Evolutionary conservation across 2,329 filamentous ascomycete genomes (phyloP), one percentile per base, ranked within the genome.

Genomic region (Sporothrix curviconia): DNA sequence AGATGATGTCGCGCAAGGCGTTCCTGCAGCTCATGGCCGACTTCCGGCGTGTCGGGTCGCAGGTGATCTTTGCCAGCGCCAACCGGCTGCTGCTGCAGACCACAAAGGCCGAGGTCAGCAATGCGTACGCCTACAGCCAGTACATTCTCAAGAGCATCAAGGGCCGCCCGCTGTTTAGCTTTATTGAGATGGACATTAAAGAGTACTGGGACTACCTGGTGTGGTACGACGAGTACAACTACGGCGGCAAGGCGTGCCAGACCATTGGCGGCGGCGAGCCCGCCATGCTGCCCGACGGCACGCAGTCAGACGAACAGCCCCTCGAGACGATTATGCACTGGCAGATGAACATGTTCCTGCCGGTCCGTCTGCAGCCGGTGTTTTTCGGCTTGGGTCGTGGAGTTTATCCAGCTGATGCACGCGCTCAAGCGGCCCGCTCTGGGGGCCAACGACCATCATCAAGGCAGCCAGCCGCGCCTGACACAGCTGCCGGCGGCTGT

Each of bases 211-310:
- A 99, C 70, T 97, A 96, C 66, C 83, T 99, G 0, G 85, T 96
- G 4, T 99, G 94, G 94, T 97, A 97, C 64, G 94, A 99, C 65
- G 90, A 96, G 72, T 96, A 92, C 78, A 99, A 99, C 76, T 97
- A 97, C 66, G 95, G 94, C 56, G 94, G 94, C 60, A 95, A 95
- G 67, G 94, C 89, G 4, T 96, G 90, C 64, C 83, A 86, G 51
- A 83, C 94, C 66, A 89, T 96, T 3, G 79, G 87, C 77, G 81
- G 4, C 84, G 39, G 37, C n/a, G 42, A 22, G 25, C 22, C 19
- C 17, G 40, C 19, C 4, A 37, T 87, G 44, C 91, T 28, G 28
- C 24, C 17, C 14, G 46, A 96, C 68, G 80, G 83, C 3, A 80
- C 97, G 14, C 88, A 25, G 46, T 24, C 17, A 7, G 58, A 37